Conservation (phyloP, 805 yeast species). For the Myxozyma neotropica region DNA sequence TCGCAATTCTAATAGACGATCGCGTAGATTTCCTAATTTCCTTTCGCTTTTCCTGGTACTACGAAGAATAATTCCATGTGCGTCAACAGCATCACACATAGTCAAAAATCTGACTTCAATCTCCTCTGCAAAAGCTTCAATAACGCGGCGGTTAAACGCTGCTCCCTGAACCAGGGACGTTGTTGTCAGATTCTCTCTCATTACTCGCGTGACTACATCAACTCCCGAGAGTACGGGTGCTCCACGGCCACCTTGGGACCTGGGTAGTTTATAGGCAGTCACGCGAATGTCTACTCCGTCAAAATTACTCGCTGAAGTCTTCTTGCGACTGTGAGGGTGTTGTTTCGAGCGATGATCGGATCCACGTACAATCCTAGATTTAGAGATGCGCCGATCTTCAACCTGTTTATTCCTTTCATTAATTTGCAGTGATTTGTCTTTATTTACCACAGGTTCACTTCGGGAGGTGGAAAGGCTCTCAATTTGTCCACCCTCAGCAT, state of each 20-base stretch:
- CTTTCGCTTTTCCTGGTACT: slow-evolving; percentile 10
- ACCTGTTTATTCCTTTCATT: too few relatives aligned
- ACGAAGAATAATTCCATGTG: slow-evolving; percentile 12
- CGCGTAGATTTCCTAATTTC: slow-evolving; percentile 6
- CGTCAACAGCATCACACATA: slow-evolving; percentile 28
- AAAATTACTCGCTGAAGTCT: neutral
- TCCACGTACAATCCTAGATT: too few relatives aligned
- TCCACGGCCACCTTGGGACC: slow-evolving; percentile 7
- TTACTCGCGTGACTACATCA: slow-evolving; percentile 27
- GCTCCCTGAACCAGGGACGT: neutral
- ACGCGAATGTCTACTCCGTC: slow-evolving; percentile 6
- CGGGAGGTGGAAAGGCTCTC: too few relatives aligned
- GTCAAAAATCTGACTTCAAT: slow-evolving; percentile 19
- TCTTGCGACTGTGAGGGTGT: neutral
- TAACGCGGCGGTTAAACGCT: slow-evolving; percentile 4
- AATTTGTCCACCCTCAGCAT: too few relatives aligned
- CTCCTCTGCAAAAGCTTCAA: slow-evolving; percentile 27
- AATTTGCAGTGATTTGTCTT: too few relatives aligned
- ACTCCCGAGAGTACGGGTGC: slow-evolving; percentile 21
- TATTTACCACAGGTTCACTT: too few relatives aligned
- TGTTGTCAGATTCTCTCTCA: slow-evolving; percentile 20
- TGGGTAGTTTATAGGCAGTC: slow-evolving; percentile 12
- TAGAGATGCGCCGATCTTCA: too few relatives aligned
- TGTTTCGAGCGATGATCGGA: neutral
- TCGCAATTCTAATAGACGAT: slow-evolving; percentile 21